Base-by-base conservation (phyloP, 257 asterid species). In the Penstemon barbatus region DNA sequence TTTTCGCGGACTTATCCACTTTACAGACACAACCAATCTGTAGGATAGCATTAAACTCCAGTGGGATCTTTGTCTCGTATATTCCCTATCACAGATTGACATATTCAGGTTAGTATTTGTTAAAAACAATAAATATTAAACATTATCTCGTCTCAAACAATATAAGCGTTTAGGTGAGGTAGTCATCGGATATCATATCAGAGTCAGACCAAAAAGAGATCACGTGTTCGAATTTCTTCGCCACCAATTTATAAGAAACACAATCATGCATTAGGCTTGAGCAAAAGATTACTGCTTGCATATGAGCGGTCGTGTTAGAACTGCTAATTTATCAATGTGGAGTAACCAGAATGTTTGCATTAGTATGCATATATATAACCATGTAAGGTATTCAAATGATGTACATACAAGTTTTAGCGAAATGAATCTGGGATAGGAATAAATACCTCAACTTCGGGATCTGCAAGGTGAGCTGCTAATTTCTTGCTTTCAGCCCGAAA, bases 1-100 rank as follows among this genome's bases (percentile, higher is more conserved):
- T 90, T 72, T 79, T 86, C n/a, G 89, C 91, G 7, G 87, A 77
- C 79, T 86, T 87, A 78, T 94, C 96, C 57, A 89, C 99, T 86
- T 91, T 94, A 79, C 99, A 90, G 69, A 94, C 96, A 79, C 97
- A 94, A 13, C 99, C 97, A 81, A 86, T 78, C 88, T 87, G 91
- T 68, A 89, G 92, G 77, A 94, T 74, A 55, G 96, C 90, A 83
- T 75, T 90, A 72, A 87, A 84, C 78, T 85, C 95, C 77, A 77
- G 77, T 4, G 96, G 96, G 45, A 91, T 87, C 82, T 87, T 90
- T 33, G 96, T 85, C 82, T 90, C 99, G 57, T 91, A 94, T 78
- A 94, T 87, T 76, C 99, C 99, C 97, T 93, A 84, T 50, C 60
- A 79, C 78, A 72, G 71, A 62, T 66, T 71, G 69, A 65, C 71